phyloP scores from a whole-genome alignment of 1,284 basidiomycete genomes.

The Leucoagaricus sp. region DNA sequence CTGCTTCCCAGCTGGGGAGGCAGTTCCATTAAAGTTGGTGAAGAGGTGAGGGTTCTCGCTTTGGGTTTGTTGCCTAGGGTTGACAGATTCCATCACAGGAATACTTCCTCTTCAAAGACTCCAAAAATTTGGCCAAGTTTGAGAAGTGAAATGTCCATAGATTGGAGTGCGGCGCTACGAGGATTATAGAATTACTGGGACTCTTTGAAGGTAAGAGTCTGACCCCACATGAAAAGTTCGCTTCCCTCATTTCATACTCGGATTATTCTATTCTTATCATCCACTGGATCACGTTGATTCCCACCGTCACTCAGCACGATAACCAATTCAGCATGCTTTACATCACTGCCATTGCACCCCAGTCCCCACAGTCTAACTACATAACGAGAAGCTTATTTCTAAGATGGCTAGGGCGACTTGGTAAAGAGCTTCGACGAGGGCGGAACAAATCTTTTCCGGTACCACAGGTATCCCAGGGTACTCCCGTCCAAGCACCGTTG shows the following conservation, averaged over 20 bases:
- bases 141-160: constrained; percentile 66
- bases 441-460: no score
- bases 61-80: not conserved
- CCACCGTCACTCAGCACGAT: constrained; percentile 12
- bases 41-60: constrained; percentile 70
- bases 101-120: constrained; percentile 94
- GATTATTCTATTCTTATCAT: not conserved
- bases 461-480: no score
- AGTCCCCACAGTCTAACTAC: not conserved
- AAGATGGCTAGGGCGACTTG: no score
- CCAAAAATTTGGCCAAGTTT: constrained; percentile 97
- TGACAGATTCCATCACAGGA: constrained; percentile 57
- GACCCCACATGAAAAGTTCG: constrained; percentile 10
- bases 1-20: constrained; percentile 96
- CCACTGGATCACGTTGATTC: not conserved
- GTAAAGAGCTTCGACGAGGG: no score
- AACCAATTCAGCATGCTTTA: not conserved
- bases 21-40: constrained; percentile 94
- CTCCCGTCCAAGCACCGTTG: not conserved
- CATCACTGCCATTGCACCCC: no score
- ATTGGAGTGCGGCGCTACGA: not conserved
- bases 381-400: not conserved
- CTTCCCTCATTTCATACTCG: constrained; percentile 11
- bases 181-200: not conserved
- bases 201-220: no score